Evolutionary conservation across 495 filamentous ascomycete species (phyloP).

Genomic region (Pyrenula massariospora): DNA sequence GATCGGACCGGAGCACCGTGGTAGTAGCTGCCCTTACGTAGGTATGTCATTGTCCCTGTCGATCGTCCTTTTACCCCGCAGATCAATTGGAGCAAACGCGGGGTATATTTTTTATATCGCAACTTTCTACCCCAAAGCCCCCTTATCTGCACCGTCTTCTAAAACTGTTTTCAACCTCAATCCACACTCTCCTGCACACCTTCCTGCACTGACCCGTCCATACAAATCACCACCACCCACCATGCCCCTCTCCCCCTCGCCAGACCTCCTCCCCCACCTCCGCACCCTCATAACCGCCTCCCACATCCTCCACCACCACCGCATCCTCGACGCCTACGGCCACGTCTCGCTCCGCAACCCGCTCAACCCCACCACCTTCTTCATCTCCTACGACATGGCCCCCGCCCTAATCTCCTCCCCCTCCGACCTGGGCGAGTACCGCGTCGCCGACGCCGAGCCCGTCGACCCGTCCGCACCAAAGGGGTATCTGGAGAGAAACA

Average conservation of each 20-base stretch:
- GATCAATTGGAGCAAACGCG: too few species aligned
- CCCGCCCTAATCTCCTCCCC: conserved; percentile 29
- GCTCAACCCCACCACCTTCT: conserved; percentile 20
- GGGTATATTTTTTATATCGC: too few species aligned
- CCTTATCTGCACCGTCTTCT: too few species aligned
- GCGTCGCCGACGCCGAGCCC: conserved; percentile 23
- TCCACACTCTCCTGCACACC: background rate
- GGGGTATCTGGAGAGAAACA: conserved; percentile 33
- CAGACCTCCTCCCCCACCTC: background rate
- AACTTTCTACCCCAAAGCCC: too few species aligned
- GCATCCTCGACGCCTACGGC: conserved; percentile 38
- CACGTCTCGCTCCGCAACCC: conserved; percentile 39
- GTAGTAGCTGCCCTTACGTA: too few species aligned
- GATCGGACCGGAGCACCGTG: too few species aligned
- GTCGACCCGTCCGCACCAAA: conserved; percentile 16
- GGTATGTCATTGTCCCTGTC: too few species aligned
- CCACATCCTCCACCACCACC: conserved; percentile 5
- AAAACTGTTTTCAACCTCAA: background rate
- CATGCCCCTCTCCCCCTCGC: background rate
- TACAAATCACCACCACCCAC: background rate
- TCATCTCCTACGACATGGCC: conserved; percentile 32
- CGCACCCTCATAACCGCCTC: conserved; percentile 1
- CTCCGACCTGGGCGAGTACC: conserved; percentile 32
- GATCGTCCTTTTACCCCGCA: too few species aligned
- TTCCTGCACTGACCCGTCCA: too few species aligned